A percentile compares a stretch with the other conserved stretches of the same genome.
These are phyloP conservation scores for Penicillium bovifimosum DNA, from an alignment of 495 filamentous ascomycete genomes.

Conservation along the genomic window DNA sequence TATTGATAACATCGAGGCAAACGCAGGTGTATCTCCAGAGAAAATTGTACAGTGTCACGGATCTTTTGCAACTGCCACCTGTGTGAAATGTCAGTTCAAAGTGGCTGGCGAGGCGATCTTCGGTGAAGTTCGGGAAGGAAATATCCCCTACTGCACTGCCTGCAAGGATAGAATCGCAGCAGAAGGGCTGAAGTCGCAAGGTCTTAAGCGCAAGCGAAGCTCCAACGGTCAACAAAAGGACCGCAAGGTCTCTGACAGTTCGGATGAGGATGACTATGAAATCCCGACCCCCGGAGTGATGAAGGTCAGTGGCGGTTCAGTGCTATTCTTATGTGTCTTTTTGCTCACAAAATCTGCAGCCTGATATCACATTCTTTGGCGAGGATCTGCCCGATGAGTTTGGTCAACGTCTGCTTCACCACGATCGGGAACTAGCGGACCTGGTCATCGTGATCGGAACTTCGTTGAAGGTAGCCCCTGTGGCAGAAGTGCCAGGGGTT, in stretches of 20 bases:
- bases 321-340: neutral
- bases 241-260: constrained; percentile 52
- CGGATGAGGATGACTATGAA: constrained; percentile 67
- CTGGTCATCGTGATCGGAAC: constrained; percentile 97
- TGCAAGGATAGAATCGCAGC: constrained; percentile 38
- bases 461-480: constrained; percentile 91
- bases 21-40: constrained; percentile 73
- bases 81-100: constrained; percentile 71
- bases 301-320: constrained; percentile 52
- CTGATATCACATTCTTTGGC: constrained; percentile 93
- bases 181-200: constrained; percentile 37
- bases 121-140: constrained; percentile 70
- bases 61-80: constrained; percentile 87
- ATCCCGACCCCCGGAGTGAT: constrained; percentile 77
- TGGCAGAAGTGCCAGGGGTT: constrained; percentile 81
- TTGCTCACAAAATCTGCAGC: constrained; percentile 33
- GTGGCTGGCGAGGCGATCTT: constrained; percentile 77
- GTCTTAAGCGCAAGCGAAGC: constrained; percentile 73
- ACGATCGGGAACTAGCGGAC: constrained; percentile 75
- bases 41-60: constrained; percentile 96
- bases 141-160: constrained; percentile 48
- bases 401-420: constrained; percentile 67
- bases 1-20: constrained; percentile 92
- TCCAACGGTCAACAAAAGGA: constrained; percentile 50
- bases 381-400: constrained; percentile 74